Evolutionary conservation across 148 eudicot species (phyloP).

Genomic region (Chenopodium formosanum): DNA sequence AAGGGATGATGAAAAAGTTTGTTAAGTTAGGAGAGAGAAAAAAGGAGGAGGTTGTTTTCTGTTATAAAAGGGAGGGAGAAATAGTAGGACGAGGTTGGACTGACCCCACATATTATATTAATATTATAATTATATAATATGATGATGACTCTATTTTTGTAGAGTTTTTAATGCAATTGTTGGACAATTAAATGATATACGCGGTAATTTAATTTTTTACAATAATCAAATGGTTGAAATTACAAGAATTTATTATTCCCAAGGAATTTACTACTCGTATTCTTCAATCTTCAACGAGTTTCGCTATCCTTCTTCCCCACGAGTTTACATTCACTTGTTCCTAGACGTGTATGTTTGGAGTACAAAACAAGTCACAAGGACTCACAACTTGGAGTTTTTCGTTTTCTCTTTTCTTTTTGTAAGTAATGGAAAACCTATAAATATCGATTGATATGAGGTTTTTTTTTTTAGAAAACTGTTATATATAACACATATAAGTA

Average conservation of each 20-base stretch:
- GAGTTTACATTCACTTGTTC: background rate
- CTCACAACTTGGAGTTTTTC: background rate
- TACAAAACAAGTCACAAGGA: background rate
- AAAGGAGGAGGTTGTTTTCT: slow-evolving; percentile 17
- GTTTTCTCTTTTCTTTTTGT: background rate
- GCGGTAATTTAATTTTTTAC: too few relatives aligned
- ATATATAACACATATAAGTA: too few relatives aligned
- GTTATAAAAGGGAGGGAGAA: slow-evolving; percentile 11
- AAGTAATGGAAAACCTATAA: background rate
- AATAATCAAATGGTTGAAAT: too few relatives aligned
- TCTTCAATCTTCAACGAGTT: too few relatives aligned
- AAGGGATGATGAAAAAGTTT: slow-evolving; percentile 26
- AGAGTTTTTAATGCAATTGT: background rate
- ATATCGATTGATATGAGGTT: too few relatives aligned
- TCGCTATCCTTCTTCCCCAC: background rate
- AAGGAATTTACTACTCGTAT: too few relatives aligned
- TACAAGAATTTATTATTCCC: too few relatives aligned
- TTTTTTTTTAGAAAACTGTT: too few relatives aligned
- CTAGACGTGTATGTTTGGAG: background rate
- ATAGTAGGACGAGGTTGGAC: background rate
- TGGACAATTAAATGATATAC: background rate
- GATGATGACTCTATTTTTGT: background rate
- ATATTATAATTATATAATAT: too few relatives aligned
- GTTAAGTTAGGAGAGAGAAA: background rate
- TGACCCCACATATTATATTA: slow-evolving; percentile 1